Evolutionary conservation across 1,139 yeast species (phyloP).

Genomic region (Diutina neorugosa): DNA sequence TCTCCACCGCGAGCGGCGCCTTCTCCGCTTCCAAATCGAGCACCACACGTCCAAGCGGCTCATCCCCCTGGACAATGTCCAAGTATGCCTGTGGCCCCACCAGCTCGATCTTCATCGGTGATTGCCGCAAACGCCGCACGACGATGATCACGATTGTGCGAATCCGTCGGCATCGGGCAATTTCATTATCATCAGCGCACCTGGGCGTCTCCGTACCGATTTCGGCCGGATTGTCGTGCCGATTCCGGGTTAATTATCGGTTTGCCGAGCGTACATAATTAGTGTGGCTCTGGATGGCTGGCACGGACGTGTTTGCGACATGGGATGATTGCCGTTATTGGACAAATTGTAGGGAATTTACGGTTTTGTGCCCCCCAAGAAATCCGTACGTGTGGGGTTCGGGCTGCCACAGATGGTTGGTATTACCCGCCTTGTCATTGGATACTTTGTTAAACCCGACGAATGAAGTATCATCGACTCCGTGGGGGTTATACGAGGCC

Average conservation of each 20-base stretch:
- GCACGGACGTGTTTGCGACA: background rate
- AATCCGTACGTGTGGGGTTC: background rate
- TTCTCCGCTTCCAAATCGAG: slow-evolving; percentile 36
- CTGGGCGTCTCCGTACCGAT: background rate
- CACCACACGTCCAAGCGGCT: slow-evolving; percentile 50
- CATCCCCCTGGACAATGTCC: slow-evolving; percentile 42
- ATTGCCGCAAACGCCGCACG: slow-evolving; percentile 1
- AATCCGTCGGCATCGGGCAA: background rate
- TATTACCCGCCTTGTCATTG: too few relatives aligned
- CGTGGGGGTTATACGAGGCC: background rate
- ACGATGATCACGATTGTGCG: background rate
- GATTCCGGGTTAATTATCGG: too few relatives aligned
- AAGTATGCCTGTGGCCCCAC: slow-evolving; percentile 33
- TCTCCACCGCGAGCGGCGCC: slow-evolving; percentile 51
- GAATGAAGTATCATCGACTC: too few relatives aligned
- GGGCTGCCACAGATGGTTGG: too few relatives aligned
- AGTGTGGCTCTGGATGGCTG: background rate
- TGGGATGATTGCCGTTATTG: background rate
- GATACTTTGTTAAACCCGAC: too few relatives aligned
- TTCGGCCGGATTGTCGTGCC: too few relatives aligned
- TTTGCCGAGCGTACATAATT: background rate
- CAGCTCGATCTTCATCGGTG: slow-evolving; percentile 21
- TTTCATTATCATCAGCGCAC: background rate
- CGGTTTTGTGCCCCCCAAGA: background rate
- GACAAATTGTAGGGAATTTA: background rate